Evolutionary conservation across 2,329 filamentous ascomycete genomes (phyloP).

Genomic region (Taxawa tesnikishii): DNA sequence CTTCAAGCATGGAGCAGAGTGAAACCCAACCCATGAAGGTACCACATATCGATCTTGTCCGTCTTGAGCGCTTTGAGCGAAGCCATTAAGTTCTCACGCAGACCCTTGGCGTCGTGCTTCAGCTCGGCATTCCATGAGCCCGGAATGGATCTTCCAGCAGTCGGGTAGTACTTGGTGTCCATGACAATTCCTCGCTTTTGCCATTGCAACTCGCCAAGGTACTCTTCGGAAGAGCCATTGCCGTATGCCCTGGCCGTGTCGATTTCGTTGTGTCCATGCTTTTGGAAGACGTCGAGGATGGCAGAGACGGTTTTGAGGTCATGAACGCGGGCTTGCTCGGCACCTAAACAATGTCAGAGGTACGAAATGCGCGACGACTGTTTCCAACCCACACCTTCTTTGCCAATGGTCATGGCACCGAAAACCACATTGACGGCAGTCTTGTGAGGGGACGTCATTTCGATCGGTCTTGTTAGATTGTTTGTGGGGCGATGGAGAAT

Average conservation of each 20-base stretch:
- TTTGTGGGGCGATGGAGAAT: no score
- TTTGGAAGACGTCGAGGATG: slow-evolving; percentile 16
- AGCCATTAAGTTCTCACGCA: slow-evolving; percentile 21
- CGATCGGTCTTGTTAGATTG: no score
- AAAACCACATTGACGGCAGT: slow-evolving; percentile 12
- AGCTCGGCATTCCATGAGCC: slow-evolving; percentile 9
- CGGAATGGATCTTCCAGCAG: slow-evolving; percentile 8
- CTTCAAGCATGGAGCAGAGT: background rate
- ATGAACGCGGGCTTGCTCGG: slow-evolving; percentile 14
- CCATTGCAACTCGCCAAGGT: slow-evolving; percentile 16
- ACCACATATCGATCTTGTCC: slow-evolving; percentile 34
- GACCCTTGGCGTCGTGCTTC: slow-evolving; percentile 18
- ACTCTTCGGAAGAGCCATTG: slow-evolving; percentile 14
- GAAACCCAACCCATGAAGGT: slow-evolving; percentile 28
- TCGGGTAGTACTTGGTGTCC: slow-evolving; percentile 17
- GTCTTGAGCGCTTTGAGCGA: slow-evolving; percentile 27
- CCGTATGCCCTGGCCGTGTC: slow-evolving; percentile 17
- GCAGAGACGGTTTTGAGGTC: slow-evolving; percentile 9
- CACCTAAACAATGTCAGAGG: slow-evolving; percentile 2
- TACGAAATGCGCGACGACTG: background rate
- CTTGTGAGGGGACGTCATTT: slow-evolving; percentile 12
- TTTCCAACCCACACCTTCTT: slow-evolving; percentile 4
- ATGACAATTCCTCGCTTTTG: slow-evolving; percentile 14
- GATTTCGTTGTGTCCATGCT: slow-evolving; percentile 18
- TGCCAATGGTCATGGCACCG: slow-evolving; percentile 13